Evolutionary conservation across 805 yeast genomes (phyloP), one percentile per base, ranked within the genome.

Genomic region (Candida namnaoensis): DNA sequence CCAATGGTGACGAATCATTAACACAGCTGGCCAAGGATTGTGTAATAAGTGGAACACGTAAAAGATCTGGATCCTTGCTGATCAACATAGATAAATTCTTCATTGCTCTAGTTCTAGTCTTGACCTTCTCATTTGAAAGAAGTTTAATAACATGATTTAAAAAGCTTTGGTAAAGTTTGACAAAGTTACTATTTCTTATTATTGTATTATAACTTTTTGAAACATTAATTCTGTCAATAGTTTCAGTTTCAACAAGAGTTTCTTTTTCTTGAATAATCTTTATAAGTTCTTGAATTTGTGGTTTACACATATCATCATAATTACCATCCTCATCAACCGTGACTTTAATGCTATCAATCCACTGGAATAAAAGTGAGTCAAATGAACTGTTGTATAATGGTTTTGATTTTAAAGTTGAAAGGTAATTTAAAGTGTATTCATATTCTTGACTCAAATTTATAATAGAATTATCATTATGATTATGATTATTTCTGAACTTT

Each of bases 1-100:
- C 91, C 34, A 80, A 71, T 0, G 95, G 78, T 3, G 88, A 83
- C 0, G 71, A 53, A 46, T 83, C 91, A 5, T 54, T 59, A 34
- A 88, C 60, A 37, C 78, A 62, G 9, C 58, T 63, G 1, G 76
- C 62, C 3, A 88, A 64, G 0, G 83, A 68, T 2, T 60, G 60
- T 47, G 71, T 78, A 7, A 87, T 71, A 9, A 62, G 61, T 1
- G 78, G 70, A 3, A 72, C 61, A 1, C 66, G 54, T 36, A 85
- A 57, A 23, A 87, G 61, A 0, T 62, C 44, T 1, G 78, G 69
- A 39, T 83, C 82, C 27, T 66, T 66, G 7, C 68, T 66, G 4
- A 82, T 68, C 14, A 88, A 52, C 11, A 66, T 53, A 0, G 88
- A 69, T 14, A 88, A 60, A 35, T 78, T 72, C 45, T 78, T 81